Base-by-base conservation (phyloP, 208 protist species). In the Leishmania tropica region DNA sequence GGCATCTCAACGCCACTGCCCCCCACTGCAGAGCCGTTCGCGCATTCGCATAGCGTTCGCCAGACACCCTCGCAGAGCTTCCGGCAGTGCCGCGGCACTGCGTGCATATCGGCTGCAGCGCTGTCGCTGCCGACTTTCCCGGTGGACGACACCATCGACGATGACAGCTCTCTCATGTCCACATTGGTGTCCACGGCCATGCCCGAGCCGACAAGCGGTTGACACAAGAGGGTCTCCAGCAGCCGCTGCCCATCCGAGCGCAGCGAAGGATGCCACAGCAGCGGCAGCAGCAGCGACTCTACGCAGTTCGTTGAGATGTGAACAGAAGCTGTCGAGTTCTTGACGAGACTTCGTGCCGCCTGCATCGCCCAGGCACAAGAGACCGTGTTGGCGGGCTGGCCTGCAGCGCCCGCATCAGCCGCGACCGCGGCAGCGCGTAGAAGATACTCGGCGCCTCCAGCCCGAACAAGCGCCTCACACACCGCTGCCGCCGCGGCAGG, bases 231-330 rank as follows among this genome's bases (percentile, higher is more conserved):
- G 19, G 65, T 13, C 31, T 80, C 71, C 64, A 86, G 74, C 42
- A 86, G 65, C 78, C 47, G 48, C 68, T 80, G 78, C 24, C 83
- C 83, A 19, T 77, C 77, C 1, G 31, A 31, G 24, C 83, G 83
- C 73, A 86, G 53, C 64, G 77, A 62, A 51, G 83, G 83, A 48
- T 86, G 74, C 83, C 83, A 86, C 35, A 86, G 75, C 7, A 80
- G 62, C n/a, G 74, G 54, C 10, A 78, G 77, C 76, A 85, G 58
- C 54, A 86, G 28, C 42, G 78, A 80, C 31, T 60, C 65, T 2
- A 75, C 65, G 56, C 83, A 82, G 37, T 58, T 76, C 0, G 64
- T 62, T 68, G 83, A 73, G 78, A 86, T 82, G 75, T 83, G 58
- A 42, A 83, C 83, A 19, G 78, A 76, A 28, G 78, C 78, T n/a